These are phyloP conservation scores for Cercospora zeina DNA, from an alignment of 2,329 filamentous ascomycete species.

Conservation along the genomic window DNA sequence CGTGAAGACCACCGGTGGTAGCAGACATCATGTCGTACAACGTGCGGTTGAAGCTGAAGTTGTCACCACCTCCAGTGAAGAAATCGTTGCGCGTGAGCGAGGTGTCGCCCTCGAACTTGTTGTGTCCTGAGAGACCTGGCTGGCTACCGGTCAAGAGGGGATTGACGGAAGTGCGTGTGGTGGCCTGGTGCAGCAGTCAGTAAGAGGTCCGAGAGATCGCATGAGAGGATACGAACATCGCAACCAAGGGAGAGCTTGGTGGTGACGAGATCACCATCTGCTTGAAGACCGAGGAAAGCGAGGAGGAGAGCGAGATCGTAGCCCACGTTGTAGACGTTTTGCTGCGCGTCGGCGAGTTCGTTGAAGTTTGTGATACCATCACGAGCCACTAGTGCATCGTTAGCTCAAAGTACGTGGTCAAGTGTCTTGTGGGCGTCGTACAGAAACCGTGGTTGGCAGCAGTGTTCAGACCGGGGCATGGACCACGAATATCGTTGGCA, in stretches of 20 bases:
- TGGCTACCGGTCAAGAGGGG: constrained; percentile 42
- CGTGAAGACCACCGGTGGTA: constrained; percentile 41
- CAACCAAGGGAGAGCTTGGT: constrained; percentile 50
- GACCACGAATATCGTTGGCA: constrained; percentile 46
- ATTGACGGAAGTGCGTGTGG: constrained; percentile 37
- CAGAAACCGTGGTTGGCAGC: constrained; percentile 16
- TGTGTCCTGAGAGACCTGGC: constrained; percentile 48
- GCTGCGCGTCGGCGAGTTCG: constrained; percentile 49
- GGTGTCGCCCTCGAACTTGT: constrained; percentile 48
- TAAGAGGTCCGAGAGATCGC: neutral
- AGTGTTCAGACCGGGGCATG: constrained; percentile 25
- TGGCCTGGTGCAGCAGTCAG: constrained; percentile 6
- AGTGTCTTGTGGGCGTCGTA: constrained; percentile 44
- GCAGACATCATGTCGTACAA: constrained; percentile 45
- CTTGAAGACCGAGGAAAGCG: constrained; percentile 44
- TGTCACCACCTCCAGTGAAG: constrained; percentile 43
- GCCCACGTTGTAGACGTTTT: constrained; percentile 50
- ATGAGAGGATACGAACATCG: constrained; percentile 30
- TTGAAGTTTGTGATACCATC: constrained; percentile 46
- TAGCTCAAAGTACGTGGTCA: constrained; percentile 36
- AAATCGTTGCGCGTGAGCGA: constrained; percentile 48
- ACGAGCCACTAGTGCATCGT: constrained; percentile 45
- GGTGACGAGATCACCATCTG: constrained; percentile 47
- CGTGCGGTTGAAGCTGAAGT: constrained; percentile 46
- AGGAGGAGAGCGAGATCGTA: constrained; percentile 47